Evolutionary conservation across 2,329 filamentous ascomycete genomes (phyloP), one percentile per base, ranked within the genome.

Genomic region (Cryphonectria radicalis): DNA sequence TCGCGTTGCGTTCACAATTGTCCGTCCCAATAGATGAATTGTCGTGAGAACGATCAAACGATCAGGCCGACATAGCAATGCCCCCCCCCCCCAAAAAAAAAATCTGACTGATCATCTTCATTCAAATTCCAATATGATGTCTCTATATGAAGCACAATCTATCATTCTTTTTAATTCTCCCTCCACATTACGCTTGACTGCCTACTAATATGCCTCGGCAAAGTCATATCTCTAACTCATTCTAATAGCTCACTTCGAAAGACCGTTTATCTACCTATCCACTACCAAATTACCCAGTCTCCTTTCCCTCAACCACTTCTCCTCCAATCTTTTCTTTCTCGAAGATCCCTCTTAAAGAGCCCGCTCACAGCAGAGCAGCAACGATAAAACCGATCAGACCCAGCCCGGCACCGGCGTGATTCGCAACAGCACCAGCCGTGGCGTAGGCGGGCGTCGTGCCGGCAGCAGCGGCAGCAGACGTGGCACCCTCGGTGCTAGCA

Each of bases 301-400:
- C 37, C 37, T 40, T 40, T 11, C 37, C 37, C 1, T 13, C 10
- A 13, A 40, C 2, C 10, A 13, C 37, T 2, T 40, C 37, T 40
- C 10, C 8, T 11, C 10, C 0, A 13, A 40, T 11, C 37, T 13
- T 40, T 11, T 40, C 4, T 25, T 8, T 10, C 37, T 25, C 37
- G 37, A n/a, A n/a, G 1, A 19, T 2, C 50, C 40, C 17, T 65
- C 17, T 43, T 55, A 50, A 53, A 35, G 59, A 81, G 17, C 43
- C 66, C 55, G 32, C 65, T 81, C 81, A 87, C 68, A 86, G 71
- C 70, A 86, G 77, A 74, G 80, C 82, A 68, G 78, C 82, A 63
- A 79, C 83, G 13, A 81, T 74, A 43, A 84, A 70, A 32, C 82
- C 84, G 35, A 81, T 76, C 17, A 79, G 76, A 8, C 80, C 83